Base-by-base conservation (phyloP, 768 basidiomycete genomes). In the Nidularia sp. region DNA sequence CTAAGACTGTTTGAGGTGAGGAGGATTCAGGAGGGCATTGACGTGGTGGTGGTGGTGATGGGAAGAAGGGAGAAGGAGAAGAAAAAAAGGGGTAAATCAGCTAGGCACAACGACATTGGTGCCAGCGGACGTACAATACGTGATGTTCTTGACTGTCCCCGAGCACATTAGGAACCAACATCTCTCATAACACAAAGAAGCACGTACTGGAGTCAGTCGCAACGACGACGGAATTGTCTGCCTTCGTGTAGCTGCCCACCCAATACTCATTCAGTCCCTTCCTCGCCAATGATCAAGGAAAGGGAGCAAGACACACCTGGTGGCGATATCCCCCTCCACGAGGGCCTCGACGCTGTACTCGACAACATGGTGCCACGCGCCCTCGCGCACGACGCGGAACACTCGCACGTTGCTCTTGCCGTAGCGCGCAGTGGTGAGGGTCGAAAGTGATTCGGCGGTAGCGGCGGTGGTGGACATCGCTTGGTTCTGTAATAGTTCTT, bases 341-440 rank as follows among this genome's bases (percentile, higher is more conserved):
- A 96, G 72, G 2, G 83, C 78, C 5, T 80, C 77, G 22, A 95
- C 89, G 55, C 84, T 87, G 70, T 95, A 95, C 67, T 96, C 93
- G 31, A 87, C 90, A 7, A 94, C 69, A 34, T 85, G 75, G 60
- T 94, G 88, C 70, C 80, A 77, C 6, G 73, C 70, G 3, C 73
- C 80, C 47, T 83, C 79, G 7, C 93, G 78, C 18, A 95, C 91
- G 51, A 96, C 79, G 32, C 95, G 83, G 57, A 92, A 80, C 42
- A 98, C 88, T 22, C 93, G 81, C 12, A 98, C 81, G 57, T 87
- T 85, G 68, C 92, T 87, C 71, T 98, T 98, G 8, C 94, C 94
- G 60, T 94, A 92, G 25, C 83, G 81, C 1, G 90, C 86, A 32
- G 68, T 56, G 25, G 70, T 61, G 34, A 77, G 64, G n/a, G 60